Conservation (phyloP, 208 protist genomes). For the Ichthyophonus hoferi region DNA sequence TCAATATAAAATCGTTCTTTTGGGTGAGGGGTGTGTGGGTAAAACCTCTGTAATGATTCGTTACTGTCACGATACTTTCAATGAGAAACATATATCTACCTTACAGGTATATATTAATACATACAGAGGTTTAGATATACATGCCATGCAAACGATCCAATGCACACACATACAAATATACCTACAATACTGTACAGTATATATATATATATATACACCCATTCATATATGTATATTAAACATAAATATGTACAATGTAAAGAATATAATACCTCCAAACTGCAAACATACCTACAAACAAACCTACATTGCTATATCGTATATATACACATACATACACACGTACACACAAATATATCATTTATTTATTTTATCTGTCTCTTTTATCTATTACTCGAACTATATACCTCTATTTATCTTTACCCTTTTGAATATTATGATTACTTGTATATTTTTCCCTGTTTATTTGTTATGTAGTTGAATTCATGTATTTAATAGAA, state of each 20-base stretch:
- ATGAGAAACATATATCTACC: conserved; percentile 58
- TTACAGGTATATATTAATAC: conserved; percentile 28
- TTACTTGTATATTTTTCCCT: no score
- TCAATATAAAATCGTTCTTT: conserved; percentile 27
- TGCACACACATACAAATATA: conserved; percentile 17
- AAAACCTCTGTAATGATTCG: conserved; percentile 66
- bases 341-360: conserved; percentile 7
- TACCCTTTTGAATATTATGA: no score
- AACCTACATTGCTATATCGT: no score
- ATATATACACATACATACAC: not conserved
- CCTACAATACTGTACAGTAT: not conserved
- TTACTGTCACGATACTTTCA: conserved; percentile 65
- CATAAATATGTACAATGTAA: no score
- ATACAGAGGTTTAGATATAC: not conserved
- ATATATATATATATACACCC: not conserved
- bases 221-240: not conserved
- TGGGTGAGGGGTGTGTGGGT: conserved; percentile 64
- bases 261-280: no score
- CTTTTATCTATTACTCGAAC: no score
- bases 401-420: no score
- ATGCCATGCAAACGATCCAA: not conserved
- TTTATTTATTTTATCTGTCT: no score
- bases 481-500: no score
- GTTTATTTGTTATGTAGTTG: no score
- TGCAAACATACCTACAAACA: no score